Evolutionary conservation across 208 protist genomes (phyloP), one percentile per base, ranked within the genome.

Genomic region (Blastocrithidia nonstop): DNA sequence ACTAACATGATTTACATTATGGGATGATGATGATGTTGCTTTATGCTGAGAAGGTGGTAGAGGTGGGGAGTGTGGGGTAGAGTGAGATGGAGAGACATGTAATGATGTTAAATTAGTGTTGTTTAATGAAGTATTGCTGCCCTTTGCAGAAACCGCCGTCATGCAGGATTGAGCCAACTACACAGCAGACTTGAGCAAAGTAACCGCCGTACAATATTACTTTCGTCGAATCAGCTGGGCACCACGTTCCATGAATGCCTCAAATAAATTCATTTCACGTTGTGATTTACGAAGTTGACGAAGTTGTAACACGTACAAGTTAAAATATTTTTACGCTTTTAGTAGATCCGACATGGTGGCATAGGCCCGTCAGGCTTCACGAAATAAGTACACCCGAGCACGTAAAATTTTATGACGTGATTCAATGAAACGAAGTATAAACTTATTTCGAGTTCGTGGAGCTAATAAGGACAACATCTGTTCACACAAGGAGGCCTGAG

Each of bases 401-500:
- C 53, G 54, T 37, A 86, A 57, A 44, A 88, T 58, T 43, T 69
- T 70, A 27, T 53, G 38, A 8, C 73, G 66, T 7, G 57, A 54
- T n/a, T 73, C 61, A 11, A 61, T 66, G 38, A 82, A 84, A 56
- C 82, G 82, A 9, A 81, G 52, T 27, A 88, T 56, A 44, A 71
- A 65, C 26, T 57, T 50, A 3, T 58, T 48, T 2, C 66, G 57
- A 17, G 59, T 56, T 6, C 49, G 53, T 4, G 73, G 67, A 0
- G 63, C 61, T 21, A 83, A 24, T 20, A 83, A 60, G 31, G 57
- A 33, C 29, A 92, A 47, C 57, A 78, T 71, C 57, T 88, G 66
- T 50, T 87, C 78, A 38, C 77, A 92, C 39, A 88, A 56, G 31
- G 29, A 31, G n/a, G 55, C 66, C 45, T 92, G 82, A 24, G 60